A percentile compares a stretch with the other conserved stretches of the same genome.
phyloP scores from a whole-genome alignment of 345 rosid genomes.

The Corchorus capsularis region DNA sequence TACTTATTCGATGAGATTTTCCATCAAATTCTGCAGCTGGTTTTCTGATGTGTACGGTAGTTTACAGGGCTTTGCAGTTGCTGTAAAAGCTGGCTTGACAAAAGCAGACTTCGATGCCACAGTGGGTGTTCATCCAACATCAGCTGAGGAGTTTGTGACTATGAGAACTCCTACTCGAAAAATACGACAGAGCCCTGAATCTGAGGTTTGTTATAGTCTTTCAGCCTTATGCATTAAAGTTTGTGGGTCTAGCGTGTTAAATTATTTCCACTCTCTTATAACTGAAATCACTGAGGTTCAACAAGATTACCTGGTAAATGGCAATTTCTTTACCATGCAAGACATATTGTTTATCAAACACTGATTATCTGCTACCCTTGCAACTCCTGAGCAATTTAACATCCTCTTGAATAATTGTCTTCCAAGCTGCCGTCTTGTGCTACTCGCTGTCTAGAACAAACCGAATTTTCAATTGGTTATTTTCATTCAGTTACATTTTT shows the following conservation, averaged over 20 bases:
- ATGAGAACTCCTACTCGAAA: constrained; percentile 86
- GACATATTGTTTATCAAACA: neutral
- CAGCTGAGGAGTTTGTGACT: constrained; percentile 91
- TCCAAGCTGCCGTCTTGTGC: neutral
- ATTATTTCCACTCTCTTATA: neutral
- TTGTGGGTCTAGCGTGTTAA: neutral
- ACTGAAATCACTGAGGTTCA: constrained; percentile 1
- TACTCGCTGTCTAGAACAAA: neutral
- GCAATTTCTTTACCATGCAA: neutral
- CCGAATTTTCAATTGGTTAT: neutral
- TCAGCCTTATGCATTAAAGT: constrained; percentile 1
- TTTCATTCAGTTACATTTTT: neutral
- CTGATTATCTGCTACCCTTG: neutral
- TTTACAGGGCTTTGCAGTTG: constrained; percentile 89
- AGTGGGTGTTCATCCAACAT: constrained; percentile 89
- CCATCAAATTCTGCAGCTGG: neutral
- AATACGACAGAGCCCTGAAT: constrained; percentile 50
- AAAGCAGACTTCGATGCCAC: constrained; percentile 89
- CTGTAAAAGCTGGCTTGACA: constrained; percentile 89
- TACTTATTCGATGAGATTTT: neutral
- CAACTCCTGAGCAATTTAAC: neutral
- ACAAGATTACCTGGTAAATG: neutral
- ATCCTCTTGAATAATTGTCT: neutral
- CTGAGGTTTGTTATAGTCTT: constrained; percentile 64
- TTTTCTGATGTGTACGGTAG: constrained; percentile 7